Evolutionary conservation across 2,329 filamentous ascomycete species (phyloP), one percentile per base, ranked within the genome.

Genomic region (Sphaerulina vaccinii): DNA sequence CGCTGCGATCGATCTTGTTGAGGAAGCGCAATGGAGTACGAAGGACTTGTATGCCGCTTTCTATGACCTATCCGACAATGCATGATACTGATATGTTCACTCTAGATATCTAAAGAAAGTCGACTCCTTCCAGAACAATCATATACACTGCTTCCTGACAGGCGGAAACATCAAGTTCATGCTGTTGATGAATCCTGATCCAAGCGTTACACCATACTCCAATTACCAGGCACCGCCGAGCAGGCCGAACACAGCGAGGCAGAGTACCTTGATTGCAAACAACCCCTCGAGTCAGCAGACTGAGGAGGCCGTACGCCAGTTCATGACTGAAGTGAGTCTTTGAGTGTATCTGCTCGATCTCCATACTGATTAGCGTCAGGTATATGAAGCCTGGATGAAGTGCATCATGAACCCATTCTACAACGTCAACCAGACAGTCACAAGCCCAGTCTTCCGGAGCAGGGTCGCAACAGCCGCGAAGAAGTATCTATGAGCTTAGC

Each of bases 321-420:
- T 97, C 75, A 96, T 99, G 75, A 79, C 81, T 13, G 93, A 99
- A 68, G 65, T 68, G 42, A 16, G 62, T 23, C 7, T 19, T n/a
- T n/a, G n/a, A n/a, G 15, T 3, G n/a, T 10, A 39, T 2, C 16
- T 29, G 8, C 10, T 18, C 15, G 3, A 19, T 5, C n/a, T 10
- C 13, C 19, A 45, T 51, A 27, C 56, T 57, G 15, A 59, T 21
- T 43, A 27, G n/a, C 8, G 2, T 8, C 24, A 68, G 65, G 88
- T 96, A 10, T 97, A 96, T 73, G 93, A 99, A 73, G 90, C 85
- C 62, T 99, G 92, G 86, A 83, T 96, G 59, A 99, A 99, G 79
- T 88, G 91, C 10, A 84, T 91, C 52, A 97, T 99, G 93, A 97
- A 84, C 68, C 93, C 93, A 0, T 99, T 99, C 70, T 97, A 96